phyloP scores from a whole-genome alignment of 768 basidiomycete species.

The Suillus subalutaceus region DNA sequence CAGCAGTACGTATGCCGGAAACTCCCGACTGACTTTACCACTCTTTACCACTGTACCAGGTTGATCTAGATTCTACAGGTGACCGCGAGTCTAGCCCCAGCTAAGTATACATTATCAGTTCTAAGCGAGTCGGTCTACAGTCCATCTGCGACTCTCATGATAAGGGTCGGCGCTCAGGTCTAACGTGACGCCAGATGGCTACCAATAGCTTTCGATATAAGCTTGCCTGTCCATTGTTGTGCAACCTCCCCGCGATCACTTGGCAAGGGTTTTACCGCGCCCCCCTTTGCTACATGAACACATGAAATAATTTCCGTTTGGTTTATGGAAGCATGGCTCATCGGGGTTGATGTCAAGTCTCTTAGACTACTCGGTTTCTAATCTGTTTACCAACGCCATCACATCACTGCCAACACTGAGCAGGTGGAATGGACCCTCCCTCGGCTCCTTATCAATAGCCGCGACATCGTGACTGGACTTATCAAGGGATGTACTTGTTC shows the following conservation, averaged over 20 bases:
- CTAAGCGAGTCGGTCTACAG: background rate
- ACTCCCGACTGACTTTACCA: background rate
- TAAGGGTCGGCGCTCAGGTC: background rate
- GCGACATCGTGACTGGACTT: background rate
- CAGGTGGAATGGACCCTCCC: background rate
- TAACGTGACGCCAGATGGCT: background rate
- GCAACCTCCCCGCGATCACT: background rate
- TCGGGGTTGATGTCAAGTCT: background rate
- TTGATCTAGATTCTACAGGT: background rate
- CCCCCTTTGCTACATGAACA: background rate
- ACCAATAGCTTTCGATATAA: background rate
- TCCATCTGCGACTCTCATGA: background rate
- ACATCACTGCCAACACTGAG: background rate
- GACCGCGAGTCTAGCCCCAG: background rate
- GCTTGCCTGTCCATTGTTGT: background rate
- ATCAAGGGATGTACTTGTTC: background rate
- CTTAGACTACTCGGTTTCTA: background rate
- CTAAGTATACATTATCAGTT: background rate
- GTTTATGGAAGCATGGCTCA: background rate
- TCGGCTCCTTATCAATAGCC: background rate
- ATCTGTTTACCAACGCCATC: background rate
- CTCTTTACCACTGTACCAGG: background rate
- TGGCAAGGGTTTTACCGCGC: background rate
- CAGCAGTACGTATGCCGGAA: background rate
- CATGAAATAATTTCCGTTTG: background rate